Conservation (phyloP, 164 flowering plant genomes). For the Aristolochia contorta region DNA sequence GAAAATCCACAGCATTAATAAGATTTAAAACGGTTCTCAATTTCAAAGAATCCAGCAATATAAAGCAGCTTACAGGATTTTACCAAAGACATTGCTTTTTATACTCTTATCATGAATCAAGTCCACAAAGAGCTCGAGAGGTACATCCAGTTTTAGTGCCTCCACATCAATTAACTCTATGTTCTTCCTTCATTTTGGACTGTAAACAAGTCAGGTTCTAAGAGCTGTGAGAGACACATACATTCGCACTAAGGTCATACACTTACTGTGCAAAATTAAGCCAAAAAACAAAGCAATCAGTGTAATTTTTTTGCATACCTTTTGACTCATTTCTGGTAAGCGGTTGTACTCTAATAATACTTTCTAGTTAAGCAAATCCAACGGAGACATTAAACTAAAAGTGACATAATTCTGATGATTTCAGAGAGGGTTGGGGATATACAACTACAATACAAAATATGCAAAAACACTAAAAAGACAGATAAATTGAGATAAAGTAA, state of each 20-base stretch:
- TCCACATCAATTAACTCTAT: slow-evolving; percentile 57
- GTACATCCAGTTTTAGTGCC: slow-evolving; percentile 37
- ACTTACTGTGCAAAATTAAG: not conserved
- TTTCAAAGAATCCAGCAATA: not conserved
- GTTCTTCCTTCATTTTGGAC: slow-evolving; percentile 75
- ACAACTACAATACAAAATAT: not conserved
- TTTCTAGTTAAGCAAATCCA: slow-evolving; percentile 78
- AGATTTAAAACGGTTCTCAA: not conserved
- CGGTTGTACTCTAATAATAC: slow-evolving; percentile 62
- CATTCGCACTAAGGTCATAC: not conserved
- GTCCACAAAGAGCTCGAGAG: slow-evolving; percentile 52
- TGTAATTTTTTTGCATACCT: slow-evolving; percentile 36
- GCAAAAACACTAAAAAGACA: not conserved
- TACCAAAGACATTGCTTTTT: slow-evolving; percentile 82
- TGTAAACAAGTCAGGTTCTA: slow-evolving; percentile 73
- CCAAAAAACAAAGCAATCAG: not conserved
- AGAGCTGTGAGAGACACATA: slow-evolving; percentile 22
- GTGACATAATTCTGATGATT: not conserved
- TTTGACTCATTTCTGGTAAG: slow-evolving; percentile 27
- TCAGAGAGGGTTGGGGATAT: not conserved
- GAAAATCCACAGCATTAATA: not conserved
- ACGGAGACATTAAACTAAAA: slow-evolving; percentile 54
- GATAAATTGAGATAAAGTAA: not conserved
- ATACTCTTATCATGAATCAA: slow-evolving; percentile 64
- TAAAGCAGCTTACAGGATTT: slow-evolving; percentile 6